Base-by-base conservation (phyloP, 202 grass and related monocot genomes). In the Dendrocalamus latiflorus region DNA sequence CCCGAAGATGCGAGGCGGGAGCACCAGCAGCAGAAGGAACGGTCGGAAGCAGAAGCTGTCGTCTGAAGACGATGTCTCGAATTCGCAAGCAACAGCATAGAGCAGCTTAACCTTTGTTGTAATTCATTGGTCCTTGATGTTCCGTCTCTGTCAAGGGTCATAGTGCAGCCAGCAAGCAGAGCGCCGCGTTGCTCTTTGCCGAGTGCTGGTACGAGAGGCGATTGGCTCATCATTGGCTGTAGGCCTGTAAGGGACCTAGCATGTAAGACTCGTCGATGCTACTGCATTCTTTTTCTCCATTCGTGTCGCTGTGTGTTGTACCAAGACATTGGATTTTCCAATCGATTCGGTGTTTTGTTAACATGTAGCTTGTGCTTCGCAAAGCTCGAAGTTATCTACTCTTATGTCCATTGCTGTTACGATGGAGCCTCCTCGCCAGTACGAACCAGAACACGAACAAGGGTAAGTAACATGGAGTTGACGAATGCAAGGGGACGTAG, bases 41-140 rank as follows among this genome's bases (percentile, higher is more conserved):
- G 92, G 89, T 0, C 80, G 87, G 36, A 94, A 91, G 81, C 87
- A 94, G 69, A 90, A 90, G 71, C 26, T 88, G 64, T 90, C 92
- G 4, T 85, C 87, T 5, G 88, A 88, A 75, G 87, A 88, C 11
- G 89, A 91, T 11, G 74, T 89, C 12, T 37, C n/a, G 22, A 72
- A 18, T 37, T 84, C 77, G 5, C 84, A 78, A 16, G 6, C 84
- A 78, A 16, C 49, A 71, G 54, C 57, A 30, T 30, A 77, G 70
- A 57, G 56, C 47, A 50, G 76, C 36, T 51, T 85, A 41, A 86
- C 62, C 55, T 16, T 33, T 22, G 25, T 39, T 51, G 3, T 7
- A 1, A 77, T 68, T 30, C 30, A 30, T 30, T 3, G 30, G 30
- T 0, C 30, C 30, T 3, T 30, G 30, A 30, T 30, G 30, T 30